Evolutionary conservation across 2,329 filamentous ascomycete species (phyloP), one percentile per base, ranked within the genome.

Genomic region (Phoma sp.): DNA sequence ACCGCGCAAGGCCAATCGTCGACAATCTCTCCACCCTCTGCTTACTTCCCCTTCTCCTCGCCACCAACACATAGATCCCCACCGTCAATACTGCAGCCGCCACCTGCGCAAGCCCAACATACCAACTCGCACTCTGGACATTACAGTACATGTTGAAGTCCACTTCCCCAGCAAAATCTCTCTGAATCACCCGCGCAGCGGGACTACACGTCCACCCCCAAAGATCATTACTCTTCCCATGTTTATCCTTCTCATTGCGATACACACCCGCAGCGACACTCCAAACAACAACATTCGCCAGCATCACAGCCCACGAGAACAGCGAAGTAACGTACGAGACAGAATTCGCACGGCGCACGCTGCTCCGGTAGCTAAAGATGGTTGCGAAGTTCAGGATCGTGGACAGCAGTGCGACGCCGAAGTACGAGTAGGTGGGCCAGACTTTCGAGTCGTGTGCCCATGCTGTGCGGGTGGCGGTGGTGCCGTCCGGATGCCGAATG

Each of bases 361-460:
- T 65, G 38, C 53, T 63, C 22, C 46, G 49, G 55, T 78, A 78
- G 3, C 59, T 56, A 11, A 76, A 46, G 13, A 78, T 29, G 22
- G 76, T 73, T 32, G 52, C 42, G 27, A 72, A 39, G 56, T 78
- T 71, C 48, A 78, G 62, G 0, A 76, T 0, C 11, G 71, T 57
- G 0, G 73, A 72, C 1, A 69, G 40, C 14, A 53, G 55, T 0
- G 75, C 67, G 14, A 76, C 61, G 47, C 39, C 56, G 51, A 75
- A 71, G 63, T 78, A 78, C 63, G 75, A 70, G 58, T 69, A 77
- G 3, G 74, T 77, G 4, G 76, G 76, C 74, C 75, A 77, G 4
- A 61, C 57, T 36, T 72, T 73, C 25, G 73, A 64, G 47, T 73
- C 59, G 7, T 68, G 60, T 2, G 72, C 67, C 76, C 76, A 78